phyloP scores from a whole-genome alignment of 73 alveolate genomes.

The Paramecium pentaurelia region DNA sequence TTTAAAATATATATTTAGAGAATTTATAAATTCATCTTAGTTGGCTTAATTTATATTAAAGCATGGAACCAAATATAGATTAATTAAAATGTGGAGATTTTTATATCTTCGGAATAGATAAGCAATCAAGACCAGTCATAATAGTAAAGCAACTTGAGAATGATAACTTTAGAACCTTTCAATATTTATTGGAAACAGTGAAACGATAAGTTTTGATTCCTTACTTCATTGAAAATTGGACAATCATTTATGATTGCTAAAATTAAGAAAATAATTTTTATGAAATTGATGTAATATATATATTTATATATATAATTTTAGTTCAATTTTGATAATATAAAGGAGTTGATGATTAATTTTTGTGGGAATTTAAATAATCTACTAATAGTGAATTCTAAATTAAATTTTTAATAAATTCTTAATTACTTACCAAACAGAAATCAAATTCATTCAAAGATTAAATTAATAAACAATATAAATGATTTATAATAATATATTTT shows the following conservation, averaged over 20 bases:
- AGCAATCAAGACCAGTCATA: background rate
- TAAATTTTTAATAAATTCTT: background rate
- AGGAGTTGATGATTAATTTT: conserved; percentile 14
- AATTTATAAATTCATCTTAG: conserved; percentile 12
- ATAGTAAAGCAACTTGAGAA: background rate
- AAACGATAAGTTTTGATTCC: background rate
- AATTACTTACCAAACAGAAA: background rate
- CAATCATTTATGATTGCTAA: background rate
- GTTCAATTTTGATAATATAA: background rate
- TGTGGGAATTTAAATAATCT: conserved; percentile 31
- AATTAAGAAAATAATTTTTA: background rate
- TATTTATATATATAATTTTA: background rate
- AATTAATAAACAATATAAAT: background rate
- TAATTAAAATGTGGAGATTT: background rate
- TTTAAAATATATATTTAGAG: background rate
- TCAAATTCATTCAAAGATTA: background rate
- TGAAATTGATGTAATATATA: background rate
- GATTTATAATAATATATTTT: background rate
- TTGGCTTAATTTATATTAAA: background rate
- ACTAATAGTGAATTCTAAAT: background rate
- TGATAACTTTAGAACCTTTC: background rate
- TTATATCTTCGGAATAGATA: conserved; percentile 5
- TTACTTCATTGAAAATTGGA: conserved; percentile 35
- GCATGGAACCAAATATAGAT: background rate
- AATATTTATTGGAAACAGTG: background rate